Evolutionary conservation across 345 rosid genomes (phyloP).

Genomic region (Gossypium sturtianum): DNA sequence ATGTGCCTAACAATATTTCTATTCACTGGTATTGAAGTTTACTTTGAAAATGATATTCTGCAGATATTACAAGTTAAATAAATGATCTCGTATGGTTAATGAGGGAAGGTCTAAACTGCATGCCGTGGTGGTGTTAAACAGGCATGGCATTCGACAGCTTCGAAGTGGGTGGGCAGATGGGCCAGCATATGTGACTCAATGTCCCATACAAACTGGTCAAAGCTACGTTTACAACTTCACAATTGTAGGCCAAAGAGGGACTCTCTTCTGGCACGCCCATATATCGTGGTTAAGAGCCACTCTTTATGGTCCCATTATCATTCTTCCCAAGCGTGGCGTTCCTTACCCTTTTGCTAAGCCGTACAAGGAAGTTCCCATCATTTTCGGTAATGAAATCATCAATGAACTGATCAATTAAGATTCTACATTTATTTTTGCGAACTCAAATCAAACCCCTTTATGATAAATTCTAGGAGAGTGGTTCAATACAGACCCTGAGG

Average conservation of each 20-base stretch:
- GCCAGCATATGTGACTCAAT: slow-evolving; percentile 53
- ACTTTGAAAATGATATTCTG: background rate
- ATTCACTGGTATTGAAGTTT: slow-evolving; percentile 42
- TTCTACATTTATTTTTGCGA: background rate
- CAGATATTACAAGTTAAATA: background rate
- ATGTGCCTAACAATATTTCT: slow-evolving; percentile 43
- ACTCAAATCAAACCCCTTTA: background rate
- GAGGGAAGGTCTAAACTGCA: background rate
- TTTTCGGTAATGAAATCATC: slow-evolving; percentile 37
- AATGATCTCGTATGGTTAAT: background rate
- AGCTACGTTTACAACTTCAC: slow-evolving; percentile 55
- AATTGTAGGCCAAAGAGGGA: slow-evolving; percentile 51
- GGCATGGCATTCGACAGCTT: slow-evolving; percentile 65
- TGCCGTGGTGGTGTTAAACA: slow-evolving; percentile 8
- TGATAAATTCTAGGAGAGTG: slow-evolving; percentile 59
- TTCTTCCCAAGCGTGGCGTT: slow-evolving; percentile 56
- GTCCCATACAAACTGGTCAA: slow-evolving; percentile 57
- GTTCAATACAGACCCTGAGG: slow-evolving; percentile 72
- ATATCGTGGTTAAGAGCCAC: slow-evolving; percentile 73
- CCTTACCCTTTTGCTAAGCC: slow-evolving; percentile 76
- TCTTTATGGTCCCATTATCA: slow-evolving; percentile 61
- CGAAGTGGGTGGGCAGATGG: slow-evolving; percentile 63
- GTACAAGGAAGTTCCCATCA: slow-evolving; percentile 63
- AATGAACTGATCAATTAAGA: background rate
- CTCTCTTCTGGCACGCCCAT: slow-evolving; percentile 51